A percentile compares a stretch with the other conserved stretches of the same genome.
Conservation (phyloP, 768 basidiomycete genomes). For the Lactifluus subvellereus region DNA sequence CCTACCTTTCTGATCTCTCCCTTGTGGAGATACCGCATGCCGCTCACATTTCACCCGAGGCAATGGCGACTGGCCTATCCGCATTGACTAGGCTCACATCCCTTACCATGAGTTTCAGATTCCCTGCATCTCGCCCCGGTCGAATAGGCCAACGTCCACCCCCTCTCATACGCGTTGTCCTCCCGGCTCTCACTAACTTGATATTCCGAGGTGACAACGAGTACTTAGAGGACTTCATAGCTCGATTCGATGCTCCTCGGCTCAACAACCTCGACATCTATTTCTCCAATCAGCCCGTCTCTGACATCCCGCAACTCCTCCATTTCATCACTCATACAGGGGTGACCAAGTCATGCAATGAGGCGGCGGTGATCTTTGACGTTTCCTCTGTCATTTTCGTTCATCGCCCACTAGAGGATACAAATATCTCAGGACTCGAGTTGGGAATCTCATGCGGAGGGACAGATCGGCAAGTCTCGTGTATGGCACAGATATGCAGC, state of each 20-base stretch:
- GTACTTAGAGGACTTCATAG: constrained; percentile 1
- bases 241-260: background rate
- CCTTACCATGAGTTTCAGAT: background rate
- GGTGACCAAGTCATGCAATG: background rate
- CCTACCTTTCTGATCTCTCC: too few species aligned
- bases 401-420: background rate
- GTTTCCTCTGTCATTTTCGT: background rate
- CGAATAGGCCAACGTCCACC: background rate
- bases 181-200: background rate
- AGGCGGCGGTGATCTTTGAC: background rate
- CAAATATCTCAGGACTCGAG: background rate
- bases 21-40: too few species aligned
- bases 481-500: background rate
- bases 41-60: too few species aligned
- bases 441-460: background rate
- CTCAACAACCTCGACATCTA: background rate
- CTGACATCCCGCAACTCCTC: background rate
- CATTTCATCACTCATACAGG: background rate
- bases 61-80: too few species aligned
- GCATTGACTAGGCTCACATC: too few species aligned
- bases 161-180: background rate
- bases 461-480: background rate
- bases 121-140: background rate
- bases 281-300: background rate
- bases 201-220: background rate